Percentiles rank a stretch among this genome's conserved stretches.
Evolutionary conservation across 352 stramenopile species (phyloP).

Genomic region (Phytophthora sojae): DNA sequence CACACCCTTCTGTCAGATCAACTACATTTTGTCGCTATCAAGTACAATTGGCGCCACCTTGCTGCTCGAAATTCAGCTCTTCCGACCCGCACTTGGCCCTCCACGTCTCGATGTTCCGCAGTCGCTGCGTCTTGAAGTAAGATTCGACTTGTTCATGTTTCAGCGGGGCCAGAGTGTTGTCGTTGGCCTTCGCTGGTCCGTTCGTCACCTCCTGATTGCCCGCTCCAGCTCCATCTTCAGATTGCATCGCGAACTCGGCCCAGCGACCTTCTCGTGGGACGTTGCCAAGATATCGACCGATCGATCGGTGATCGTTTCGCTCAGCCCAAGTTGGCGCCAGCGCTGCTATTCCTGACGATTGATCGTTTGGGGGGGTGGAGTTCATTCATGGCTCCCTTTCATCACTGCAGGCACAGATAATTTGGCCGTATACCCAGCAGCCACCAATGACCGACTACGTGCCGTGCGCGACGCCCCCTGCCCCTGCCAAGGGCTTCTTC

Average conservation of each 20-base stretch:
- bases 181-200: neutral
- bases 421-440: neutral
- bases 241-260: conserved; percentile 5
- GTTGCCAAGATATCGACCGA: conserved; percentile 16
- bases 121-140: conserved; percentile 23
- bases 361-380: neutral
- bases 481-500: conserved; percentile 48
- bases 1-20: neutral
- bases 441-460: conserved; percentile 27
- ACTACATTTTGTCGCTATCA: neutral
- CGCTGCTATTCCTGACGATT: conserved; percentile 14
- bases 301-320: conserved; percentile 12
- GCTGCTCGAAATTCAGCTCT: conserved; percentile 27
- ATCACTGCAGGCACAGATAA: neutral
- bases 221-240: neutral
- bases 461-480: conserved; percentile 14
- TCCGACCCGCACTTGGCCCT: conserved; percentile 35
- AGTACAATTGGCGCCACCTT: conserved; percentile 18
- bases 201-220: neutral
- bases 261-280: neutral
- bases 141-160: conserved; percentile 17
- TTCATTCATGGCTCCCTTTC: neutral
- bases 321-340: neutral
- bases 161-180: neutral
- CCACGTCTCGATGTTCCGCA: conserved; percentile 36